Percentiles rank a stretch among this genome's conserved stretches.
These are phyloP conservation scores for Ceratobasidium sp. DNA, from an alignment of 1,284 basidiomycete species.

Conservation along the genomic window DNA sequence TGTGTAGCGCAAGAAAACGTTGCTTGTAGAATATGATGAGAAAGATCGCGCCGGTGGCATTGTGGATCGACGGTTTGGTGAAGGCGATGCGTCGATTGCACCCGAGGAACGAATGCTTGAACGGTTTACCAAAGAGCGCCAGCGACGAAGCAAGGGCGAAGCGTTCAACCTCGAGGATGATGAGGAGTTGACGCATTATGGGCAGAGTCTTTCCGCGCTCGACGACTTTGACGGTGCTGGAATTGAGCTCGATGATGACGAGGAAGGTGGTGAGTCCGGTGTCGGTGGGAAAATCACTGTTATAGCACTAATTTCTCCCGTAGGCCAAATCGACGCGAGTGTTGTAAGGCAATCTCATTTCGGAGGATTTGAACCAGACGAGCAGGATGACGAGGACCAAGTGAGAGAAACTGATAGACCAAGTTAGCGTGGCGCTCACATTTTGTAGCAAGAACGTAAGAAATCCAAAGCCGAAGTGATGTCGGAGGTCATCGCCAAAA, in stretches of 20 bases:
- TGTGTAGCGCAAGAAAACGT: constrained; percentile 82
- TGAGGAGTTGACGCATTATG: constrained; percentile 94
- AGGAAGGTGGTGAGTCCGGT: constrained; percentile 69
- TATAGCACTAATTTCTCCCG: constrained; percentile 44
- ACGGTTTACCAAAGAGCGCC: constrained; percentile 92
- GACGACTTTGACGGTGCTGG: constrained; percentile 91
- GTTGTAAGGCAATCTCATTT: constrained; percentile 83
- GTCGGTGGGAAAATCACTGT: constrained; percentile 55
- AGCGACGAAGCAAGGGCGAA: constrained; percentile 81
- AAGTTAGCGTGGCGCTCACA: not conserved
- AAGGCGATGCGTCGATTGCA: constrained; percentile 91
- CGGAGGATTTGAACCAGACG: constrained; percentile 86
- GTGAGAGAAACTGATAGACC: constrained; percentile 53
- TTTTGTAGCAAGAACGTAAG: constrained; percentile 77
- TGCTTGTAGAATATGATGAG: constrained; percentile 89
- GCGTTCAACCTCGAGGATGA: constrained; percentile 92
- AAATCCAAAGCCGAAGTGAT: constrained; percentile 97
- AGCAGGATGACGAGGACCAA: constrained; percentile 69
- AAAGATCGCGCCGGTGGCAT: constrained; percentile 88
- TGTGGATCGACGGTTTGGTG: constrained; percentile 95
- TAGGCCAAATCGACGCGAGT: constrained; percentile 76
- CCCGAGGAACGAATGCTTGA: constrained; percentile 98
- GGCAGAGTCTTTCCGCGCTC: constrained; percentile 84
- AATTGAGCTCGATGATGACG: constrained; percentile 78
- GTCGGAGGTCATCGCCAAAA: constrained; percentile 98